A percentile compares a stretch with the other conserved stretches of the same genome.
phyloP scores from a whole-genome alignment of 2,329 filamentous ascomycete species.

The Blastomyces gilchristii region DNA sequence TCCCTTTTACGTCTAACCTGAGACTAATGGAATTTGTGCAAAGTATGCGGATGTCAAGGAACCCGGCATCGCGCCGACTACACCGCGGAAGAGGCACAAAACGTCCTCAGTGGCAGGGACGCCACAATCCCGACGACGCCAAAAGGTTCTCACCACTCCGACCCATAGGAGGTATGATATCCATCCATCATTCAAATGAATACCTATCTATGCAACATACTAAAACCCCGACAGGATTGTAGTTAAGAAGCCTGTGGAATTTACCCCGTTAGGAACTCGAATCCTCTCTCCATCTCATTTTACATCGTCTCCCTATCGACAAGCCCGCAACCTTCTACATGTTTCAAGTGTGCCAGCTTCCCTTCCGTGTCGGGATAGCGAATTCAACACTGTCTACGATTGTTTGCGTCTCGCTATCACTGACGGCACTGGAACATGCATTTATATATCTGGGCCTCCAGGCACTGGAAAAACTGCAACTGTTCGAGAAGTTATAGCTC shows the following conservation, averaged over 20 bases:
- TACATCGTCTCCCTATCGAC: conserved; percentile 77
- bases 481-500: conserved; percentile 84
- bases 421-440: conserved; percentile 87
- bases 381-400: conserved; percentile 85
- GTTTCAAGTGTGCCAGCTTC: conserved; percentile 86
- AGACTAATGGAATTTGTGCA: neutral
- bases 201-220: neutral
- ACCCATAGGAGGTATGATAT: conserved; percentile 48
- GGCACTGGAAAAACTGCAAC: conserved; percentile 97
- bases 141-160: conserved; percentile 46
- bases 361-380: conserved; percentile 80
- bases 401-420: conserved; percentile 90
- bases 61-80: conserved; percentile 30
- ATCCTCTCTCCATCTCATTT: conserved; percentile 65
- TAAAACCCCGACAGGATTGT: conserved; percentile 41
- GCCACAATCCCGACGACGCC: conserved; percentile 33
- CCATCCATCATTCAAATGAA: neutral
- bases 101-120: conserved; percentile 36
- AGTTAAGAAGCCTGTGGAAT: conserved; percentile 82
- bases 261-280: conserved; percentile 87
- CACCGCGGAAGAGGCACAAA: conserved; percentile 50
- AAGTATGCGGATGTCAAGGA: conserved; percentile 27
- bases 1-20: neutral
- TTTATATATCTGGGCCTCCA: conserved; percentile 98
- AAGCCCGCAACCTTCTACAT: conserved; percentile 79